These are phyloP conservation scores for Chaetothyriales sp. DNA, from an alignment of 2,329 filamentous ascomycete genomes.

Conservation along the genomic window DNA sequence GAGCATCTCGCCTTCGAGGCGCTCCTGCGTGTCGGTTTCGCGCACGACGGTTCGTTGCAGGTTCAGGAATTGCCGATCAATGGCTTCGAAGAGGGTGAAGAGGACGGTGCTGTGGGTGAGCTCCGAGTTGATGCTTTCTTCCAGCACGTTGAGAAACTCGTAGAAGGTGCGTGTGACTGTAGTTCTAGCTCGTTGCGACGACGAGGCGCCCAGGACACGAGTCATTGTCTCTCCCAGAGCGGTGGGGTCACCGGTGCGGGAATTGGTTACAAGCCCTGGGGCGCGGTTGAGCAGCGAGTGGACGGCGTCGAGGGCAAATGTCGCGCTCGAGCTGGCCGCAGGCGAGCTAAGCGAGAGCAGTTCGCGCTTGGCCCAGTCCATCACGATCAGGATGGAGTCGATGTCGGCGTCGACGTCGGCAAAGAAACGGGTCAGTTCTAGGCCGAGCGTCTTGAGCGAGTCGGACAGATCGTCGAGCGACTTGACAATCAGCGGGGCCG, in stretches of 20 bases:
- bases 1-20: slow-evolving; percentile 64
- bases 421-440: slow-evolving; percentile 83
- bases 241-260: slow-evolving; percentile 39
- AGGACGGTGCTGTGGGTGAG: slow-evolving; percentile 64
- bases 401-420: slow-evolving; percentile 86
- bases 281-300: slow-evolving; percentile 56
- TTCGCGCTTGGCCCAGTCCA: slow-evolving; percentile 90
- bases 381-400: slow-evolving; percentile 80
- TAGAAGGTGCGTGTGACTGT: slow-evolving; percentile 76
- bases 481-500: slow-evolving; percentile 67
- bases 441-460: slow-evolving; percentile 65
- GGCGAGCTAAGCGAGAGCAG: slow-evolving; percentile 50
- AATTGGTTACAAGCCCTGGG: slow-evolving; percentile 25
- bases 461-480: slow-evolving; percentile 77
- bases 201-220: slow-evolving; percentile 62
- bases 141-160: slow-evolving; percentile 72
- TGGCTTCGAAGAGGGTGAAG: slow-evolving; percentile 78
- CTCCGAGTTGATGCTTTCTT: slow-evolving; percentile 77
- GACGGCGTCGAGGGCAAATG: slow-evolving; percentile 61
- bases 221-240: slow-evolving; percentile 53
- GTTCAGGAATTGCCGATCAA: slow-evolving; percentile 81
- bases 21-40: slow-evolving; percentile 68
- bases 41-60: slow-evolving; percentile 71
- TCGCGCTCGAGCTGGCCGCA: slow-evolving; percentile 30
- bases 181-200: slow-evolving; percentile 62